Conservation (phyloP, 1,284 basidiomycete species). For the Inonotus hispidus region DNA sequence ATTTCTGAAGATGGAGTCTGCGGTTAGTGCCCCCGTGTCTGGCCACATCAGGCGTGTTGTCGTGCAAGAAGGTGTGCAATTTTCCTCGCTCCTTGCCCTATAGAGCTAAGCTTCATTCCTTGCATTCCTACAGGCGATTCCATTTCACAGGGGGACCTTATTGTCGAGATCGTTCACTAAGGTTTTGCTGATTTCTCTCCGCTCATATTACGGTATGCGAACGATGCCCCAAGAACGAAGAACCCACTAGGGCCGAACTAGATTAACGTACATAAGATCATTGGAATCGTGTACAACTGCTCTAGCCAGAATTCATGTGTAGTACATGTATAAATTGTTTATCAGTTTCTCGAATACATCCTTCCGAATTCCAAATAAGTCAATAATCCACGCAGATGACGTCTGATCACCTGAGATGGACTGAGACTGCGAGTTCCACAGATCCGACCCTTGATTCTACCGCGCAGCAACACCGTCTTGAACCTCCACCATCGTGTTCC, state of each 20-base stretch:
- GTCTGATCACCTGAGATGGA: neutral
- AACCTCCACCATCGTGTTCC: neutral
- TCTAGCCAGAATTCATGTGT: too few relatives aligned
- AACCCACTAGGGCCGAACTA: too few relatives aligned
- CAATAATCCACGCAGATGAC: neutral
- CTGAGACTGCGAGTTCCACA: neutral
- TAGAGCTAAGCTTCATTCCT: conserved; percentile 10
- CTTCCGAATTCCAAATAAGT: neutral
- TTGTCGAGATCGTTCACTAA: conserved; percentile 78
- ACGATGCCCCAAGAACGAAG: too few relatives aligned
- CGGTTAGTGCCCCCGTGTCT: conserved; percentile 91
- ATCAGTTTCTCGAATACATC: neutral
- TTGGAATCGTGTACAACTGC: too few relatives aligned
- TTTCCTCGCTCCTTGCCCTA: conserved; percentile 1
- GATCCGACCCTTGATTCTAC: neutral
- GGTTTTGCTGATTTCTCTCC: neutral
- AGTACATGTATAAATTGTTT: neutral
- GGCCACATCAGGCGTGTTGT: conserved; percentile 92
- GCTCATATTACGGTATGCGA: neutral
- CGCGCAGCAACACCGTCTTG: neutral
- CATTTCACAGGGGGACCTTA: conserved; percentile 83
- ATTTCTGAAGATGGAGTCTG: conserved; percentile 81
- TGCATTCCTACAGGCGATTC: conserved; percentile 59
- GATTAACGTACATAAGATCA: too few relatives aligned
- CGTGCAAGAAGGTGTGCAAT: conserved; percentile 69